Conservation (phyloP, 768 basidiomycete species). For the Leucogyrophana mollusca region DNA sequence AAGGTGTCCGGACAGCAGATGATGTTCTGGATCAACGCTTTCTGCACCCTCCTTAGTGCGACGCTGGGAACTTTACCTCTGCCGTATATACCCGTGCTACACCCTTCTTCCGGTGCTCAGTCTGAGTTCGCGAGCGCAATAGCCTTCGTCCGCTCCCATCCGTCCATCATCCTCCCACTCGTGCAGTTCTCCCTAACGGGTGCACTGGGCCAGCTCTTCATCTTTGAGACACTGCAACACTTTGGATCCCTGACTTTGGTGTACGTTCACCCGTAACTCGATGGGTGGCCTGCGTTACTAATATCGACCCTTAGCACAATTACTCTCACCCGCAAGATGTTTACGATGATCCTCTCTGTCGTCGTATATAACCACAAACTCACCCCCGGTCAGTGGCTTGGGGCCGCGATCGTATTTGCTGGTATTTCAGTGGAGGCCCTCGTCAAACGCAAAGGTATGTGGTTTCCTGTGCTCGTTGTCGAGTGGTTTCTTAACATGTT, state of each 20-base stretch:
- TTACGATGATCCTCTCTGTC: slow-evolving; percentile 97
- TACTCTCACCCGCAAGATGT: slow-evolving; percentile 93
- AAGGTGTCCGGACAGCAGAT: slow-evolving; percentile 89
- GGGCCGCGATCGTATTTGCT: slow-evolving; percentile 90
- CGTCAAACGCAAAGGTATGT: slow-evolving; percentile 81
- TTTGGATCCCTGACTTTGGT: slow-evolving; percentile 89
- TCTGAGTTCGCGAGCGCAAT: slow-evolving; percentile 70
- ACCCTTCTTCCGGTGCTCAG: slow-evolving; percentile 58
- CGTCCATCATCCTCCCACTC: slow-evolving; percentile 69
- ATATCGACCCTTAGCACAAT: slow-evolving; percentile 71
- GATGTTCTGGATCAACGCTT: slow-evolving; percentile 98
- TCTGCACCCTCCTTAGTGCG: slow-evolving; percentile 74
- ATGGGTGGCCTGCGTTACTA: slow-evolving; percentile 10
- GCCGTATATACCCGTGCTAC: slow-evolving; percentile 79
- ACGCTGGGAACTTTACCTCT: slow-evolving; percentile 72
- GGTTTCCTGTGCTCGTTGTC: slow-evolving; percentile 8
- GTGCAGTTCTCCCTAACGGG: slow-evolving; percentile 87
- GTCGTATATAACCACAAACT: slow-evolving; percentile 87
- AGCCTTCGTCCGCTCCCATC: slow-evolving; percentile 75
- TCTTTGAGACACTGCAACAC: slow-evolving; percentile 92
- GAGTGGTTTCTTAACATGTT: slow-evolving; percentile 8
- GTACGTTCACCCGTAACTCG: slow-evolving; percentile 41
- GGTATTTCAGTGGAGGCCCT: slow-evolving; percentile 94
- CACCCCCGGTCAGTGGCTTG: slow-evolving; percentile 85
- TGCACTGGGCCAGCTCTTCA: slow-evolving; percentile 94